phyloP scores from a whole-genome alignment of 2,329 filamentous ascomycete species.

The Grosmannia serpens region DNA sequence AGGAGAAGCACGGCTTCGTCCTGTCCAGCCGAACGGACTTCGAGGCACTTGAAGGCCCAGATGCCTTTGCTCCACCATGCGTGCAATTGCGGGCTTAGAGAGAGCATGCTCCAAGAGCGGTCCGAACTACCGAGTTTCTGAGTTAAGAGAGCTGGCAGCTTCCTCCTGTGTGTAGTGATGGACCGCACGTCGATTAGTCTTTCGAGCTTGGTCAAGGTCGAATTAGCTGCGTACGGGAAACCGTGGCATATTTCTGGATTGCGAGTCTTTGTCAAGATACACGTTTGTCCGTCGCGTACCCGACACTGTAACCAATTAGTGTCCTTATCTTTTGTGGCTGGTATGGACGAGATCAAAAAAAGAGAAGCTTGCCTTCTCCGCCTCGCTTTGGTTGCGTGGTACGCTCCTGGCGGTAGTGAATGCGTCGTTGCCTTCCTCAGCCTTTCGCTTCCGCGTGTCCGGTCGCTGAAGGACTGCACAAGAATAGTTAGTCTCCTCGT shows the following conservation, averaged over 20 bases:
- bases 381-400: not conserved
- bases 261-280: not conserved
- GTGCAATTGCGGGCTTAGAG: not conserved
- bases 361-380: not conserved
- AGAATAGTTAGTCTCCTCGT: not conserved
- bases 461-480: not conserved
- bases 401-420: not conserved
- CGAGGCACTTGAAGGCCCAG: not conserved
- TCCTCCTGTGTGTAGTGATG: not conserved
- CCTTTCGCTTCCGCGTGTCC: not conserved
- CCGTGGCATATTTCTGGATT: not conserved
- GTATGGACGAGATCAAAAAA: not conserved
- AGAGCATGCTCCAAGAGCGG: not conserved
- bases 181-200: not conserved
- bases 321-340: not conserved
- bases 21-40: not conserved
- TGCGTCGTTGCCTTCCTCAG: not conserved
- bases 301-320: not conserved
- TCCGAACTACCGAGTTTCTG: not conserved
- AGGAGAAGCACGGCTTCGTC: not conserved
- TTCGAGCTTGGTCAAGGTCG: not conserved
- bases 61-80: not conserved
- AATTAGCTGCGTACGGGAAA: not conserved
- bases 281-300: not conserved
- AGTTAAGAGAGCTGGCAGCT: not conserved